Evolutionary conservation across 345 rosid species (phyloP).

Genomic region (Triadica sebifera): DNA sequence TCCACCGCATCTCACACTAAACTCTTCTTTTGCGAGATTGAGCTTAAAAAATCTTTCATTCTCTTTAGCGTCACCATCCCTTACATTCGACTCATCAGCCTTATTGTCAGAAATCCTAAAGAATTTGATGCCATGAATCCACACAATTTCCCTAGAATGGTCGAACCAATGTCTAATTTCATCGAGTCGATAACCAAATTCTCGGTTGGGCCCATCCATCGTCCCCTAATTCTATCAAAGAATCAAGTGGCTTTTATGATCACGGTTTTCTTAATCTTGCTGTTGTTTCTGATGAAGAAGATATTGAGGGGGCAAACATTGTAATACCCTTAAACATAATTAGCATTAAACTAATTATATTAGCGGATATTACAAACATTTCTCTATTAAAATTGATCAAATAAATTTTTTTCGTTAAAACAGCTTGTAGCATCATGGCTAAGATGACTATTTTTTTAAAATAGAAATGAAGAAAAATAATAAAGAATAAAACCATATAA

Average conservation of each 20-base stretch:
- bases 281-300: slow-evolving; percentile 50
- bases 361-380: too few relatives aligned
- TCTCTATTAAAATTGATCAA: too few relatives aligned
- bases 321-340: too few relatives aligned
- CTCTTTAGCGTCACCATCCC: slow-evolving; percentile 84
- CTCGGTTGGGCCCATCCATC: slow-evolving; percentile 62
- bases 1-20: slow-evolving; percentile 33
- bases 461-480: too few relatives aligned
- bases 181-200: slow-evolving; percentile 56
- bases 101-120: slow-evolving; percentile 43
- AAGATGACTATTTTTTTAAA: too few relatives aligned
- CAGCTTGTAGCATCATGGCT: too few relatives aligned
- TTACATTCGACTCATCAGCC: slow-evolving; percentile 70
- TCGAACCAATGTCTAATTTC: slow-evolving; percentile 79
- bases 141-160: slow-evolving; percentile 60
- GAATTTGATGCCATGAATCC: slow-evolving; percentile 73
- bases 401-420: too few relatives aligned
- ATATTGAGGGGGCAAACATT: slow-evolving; percentile 53
- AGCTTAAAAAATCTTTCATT: slow-evolving; percentile 61
- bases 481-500: too few relatives aligned
- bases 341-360: too few relatives aligned
- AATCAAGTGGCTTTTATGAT: slow-evolving; percentile 38
- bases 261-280: slow-evolving; percentile 32
- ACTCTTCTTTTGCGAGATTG: slow-evolving; percentile 84
- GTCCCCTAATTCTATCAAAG: slow-evolving; percentile 61